These are phyloP conservation scores for Populus deltoides DNA, from an alignment of 345 rosid genomes.

Conservation along the genomic window DNA sequence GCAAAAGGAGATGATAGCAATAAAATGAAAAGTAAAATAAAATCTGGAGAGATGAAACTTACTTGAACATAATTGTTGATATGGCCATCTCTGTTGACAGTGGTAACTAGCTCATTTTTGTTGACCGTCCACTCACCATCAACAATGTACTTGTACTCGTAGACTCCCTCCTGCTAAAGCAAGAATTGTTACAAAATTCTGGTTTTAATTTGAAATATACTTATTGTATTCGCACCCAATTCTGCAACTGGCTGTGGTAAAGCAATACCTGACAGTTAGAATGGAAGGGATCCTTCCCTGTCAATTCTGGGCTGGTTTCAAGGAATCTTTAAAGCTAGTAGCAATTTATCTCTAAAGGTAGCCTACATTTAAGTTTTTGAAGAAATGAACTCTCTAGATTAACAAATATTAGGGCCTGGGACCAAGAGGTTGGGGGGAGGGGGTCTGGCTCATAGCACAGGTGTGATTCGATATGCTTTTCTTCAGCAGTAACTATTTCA, in stretches of 20 bases:
- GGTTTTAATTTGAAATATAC: not conserved
- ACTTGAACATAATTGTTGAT: constrained; percentile 71
- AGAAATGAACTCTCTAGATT: not conserved
- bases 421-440: not conserved
- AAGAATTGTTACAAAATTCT: not conserved
- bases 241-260: not conserved
- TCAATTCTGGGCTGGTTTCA: not conserved
- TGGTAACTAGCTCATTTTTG: constrained; percentile 48
- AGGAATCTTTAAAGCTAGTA: not conserved
- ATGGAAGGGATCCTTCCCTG: not conserved
- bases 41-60: constrained; percentile 15
- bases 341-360: not conserved
- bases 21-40: not conserved
- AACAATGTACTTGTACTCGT: constrained; percentile 85
- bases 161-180: constrained; percentile 74
- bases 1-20: not conserved
- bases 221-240: not conserved
- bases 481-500: not conserved
- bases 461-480: not conserved
- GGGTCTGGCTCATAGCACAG: not conserved
- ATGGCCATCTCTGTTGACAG: constrained; percentile 79
- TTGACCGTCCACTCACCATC: constrained; percentile 81
- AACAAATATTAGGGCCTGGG: not conserved
- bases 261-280: too few relatives aligned
- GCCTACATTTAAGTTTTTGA: not conserved